These are phyloP conservation scores for Ogataea wickerhamii DNA, from an alignment of 805 yeast species.

Conservation along the genomic window DNA sequence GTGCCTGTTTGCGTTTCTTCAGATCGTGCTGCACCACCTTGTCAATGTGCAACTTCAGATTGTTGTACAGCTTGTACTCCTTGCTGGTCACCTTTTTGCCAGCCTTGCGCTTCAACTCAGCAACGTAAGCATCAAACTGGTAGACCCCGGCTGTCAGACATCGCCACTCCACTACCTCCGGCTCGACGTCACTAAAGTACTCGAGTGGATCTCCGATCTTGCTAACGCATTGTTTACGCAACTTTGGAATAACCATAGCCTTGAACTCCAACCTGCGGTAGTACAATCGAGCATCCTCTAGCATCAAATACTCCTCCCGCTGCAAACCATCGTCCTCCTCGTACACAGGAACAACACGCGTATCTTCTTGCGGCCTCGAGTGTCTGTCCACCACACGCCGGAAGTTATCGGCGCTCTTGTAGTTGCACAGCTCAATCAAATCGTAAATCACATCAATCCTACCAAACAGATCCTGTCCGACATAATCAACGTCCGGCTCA, in stretches of 20 bases:
- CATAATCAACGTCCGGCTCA: slow-evolving; percentile 14
- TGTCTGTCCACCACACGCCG: slow-evolving; percentile 45
- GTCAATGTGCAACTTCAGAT: slow-evolving; percentile 32
- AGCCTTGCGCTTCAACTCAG: slow-evolving; percentile 30
- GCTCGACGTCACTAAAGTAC: slow-evolving; percentile 30
- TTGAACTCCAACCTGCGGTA: slow-evolving; percentile 33
- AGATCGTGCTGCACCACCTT: slow-evolving; percentile 43
- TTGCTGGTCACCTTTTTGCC: slow-evolving; percentile 25
- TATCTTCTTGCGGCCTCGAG: slow-evolving; percentile 25
- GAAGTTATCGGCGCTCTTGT: slow-evolving; percentile 43
- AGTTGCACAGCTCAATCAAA: slow-evolving; percentile 36
- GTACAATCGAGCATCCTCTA: slow-evolving; percentile 54
- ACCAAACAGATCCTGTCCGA: slow-evolving; percentile 37
- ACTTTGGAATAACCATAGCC: slow-evolving; percentile 34
- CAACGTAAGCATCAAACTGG: slow-evolving; percentile 36
- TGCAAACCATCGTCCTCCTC: slow-evolving; percentile 12
- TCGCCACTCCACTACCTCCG: slow-evolving; percentile 34
- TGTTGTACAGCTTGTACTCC: slow-evolving; percentile 29
- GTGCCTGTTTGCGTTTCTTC: slow-evolving; percentile 49
- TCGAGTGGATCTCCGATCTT: slow-evolving; percentile 21
- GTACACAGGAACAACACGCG: slow-evolving; percentile 22
- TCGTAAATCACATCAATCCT: slow-evolving; percentile 47
- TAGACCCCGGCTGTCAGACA: slow-evolving; percentile 43
- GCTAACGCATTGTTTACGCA: slow-evolving; percentile 27
- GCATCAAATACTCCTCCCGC: slow-evolving; percentile 33